A percentile compares a stretch with the other conserved stretches of the same genome.
phyloP scores from a whole-genome alignment of 768 basidiomycete species.

The Agaricus bisporus region DNA sequence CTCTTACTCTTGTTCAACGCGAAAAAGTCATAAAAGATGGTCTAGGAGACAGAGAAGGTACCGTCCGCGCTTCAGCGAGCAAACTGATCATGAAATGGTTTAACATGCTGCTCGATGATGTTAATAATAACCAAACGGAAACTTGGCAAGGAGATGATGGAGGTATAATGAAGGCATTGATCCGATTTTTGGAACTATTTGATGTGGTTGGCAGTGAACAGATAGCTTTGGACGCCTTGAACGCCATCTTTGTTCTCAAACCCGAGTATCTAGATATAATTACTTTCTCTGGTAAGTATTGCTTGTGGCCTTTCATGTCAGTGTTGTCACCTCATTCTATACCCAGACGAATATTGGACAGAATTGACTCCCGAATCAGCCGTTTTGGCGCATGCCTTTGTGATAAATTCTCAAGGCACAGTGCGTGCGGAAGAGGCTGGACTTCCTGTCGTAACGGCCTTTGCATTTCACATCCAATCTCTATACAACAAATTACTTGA shows the following conservation, averaged over 20 bases:
- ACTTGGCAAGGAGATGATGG: conserved; percentile 39
- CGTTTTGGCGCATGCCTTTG: conserved; percentile 78
- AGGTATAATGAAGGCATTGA: conserved; percentile 38
- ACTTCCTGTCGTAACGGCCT: conserved; percentile 86
- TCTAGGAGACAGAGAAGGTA: conserved; percentile 81
- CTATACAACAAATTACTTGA: conserved; percentile 60
- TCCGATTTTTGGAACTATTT: conserved; percentile 41
- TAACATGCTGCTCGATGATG: conserved; percentile 45
- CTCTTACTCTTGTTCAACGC: conserved; percentile 73
- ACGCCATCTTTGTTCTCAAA: conserved; percentile 70
- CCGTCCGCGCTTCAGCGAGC: conserved; percentile 76
- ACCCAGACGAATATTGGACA: conserved; percentile 69
- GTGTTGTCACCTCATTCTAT: background rate
- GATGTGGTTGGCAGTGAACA: conserved; percentile 64
- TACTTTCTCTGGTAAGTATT: conserved; percentile 61
- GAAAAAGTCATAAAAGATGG: conserved; percentile 85
- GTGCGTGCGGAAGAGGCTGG: conserved; percentile 58
- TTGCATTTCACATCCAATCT: conserved; percentile 80
- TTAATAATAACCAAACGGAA: conserved; percentile 25
- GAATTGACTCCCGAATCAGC: conserved; percentile 72
- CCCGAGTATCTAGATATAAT: conserved; percentile 66
- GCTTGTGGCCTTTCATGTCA: background rate
- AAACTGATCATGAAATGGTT: conserved; percentile 81
- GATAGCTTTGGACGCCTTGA: conserved; percentile 79
- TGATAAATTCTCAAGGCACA: conserved; percentile 68